These are phyloP conservation scores for Candida easanensis DNA, from an alignment of 805 yeast species.

Conservation along the genomic window DNA sequence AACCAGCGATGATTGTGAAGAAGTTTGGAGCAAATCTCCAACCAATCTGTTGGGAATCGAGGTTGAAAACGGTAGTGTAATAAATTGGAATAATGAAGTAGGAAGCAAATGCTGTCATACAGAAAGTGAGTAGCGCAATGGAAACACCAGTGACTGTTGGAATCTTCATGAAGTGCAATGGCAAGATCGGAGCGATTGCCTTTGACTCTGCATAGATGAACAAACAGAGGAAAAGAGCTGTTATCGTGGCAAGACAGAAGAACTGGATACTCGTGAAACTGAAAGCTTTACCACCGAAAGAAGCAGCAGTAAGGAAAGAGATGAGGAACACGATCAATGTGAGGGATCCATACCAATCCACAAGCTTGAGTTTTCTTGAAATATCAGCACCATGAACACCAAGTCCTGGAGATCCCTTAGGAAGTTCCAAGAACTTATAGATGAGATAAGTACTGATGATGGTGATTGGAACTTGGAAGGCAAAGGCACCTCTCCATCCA, in stretches of 20 bases:
- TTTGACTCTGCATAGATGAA: conserved; percentile 44
- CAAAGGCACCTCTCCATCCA: conserved; percentile 54
- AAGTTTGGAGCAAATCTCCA: conserved; percentile 58
- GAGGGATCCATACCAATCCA: conserved; percentile 54
- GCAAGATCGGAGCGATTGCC: conserved; percentile 58
- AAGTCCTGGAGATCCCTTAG: conserved; percentile 48
- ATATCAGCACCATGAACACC: conserved; percentile 44
- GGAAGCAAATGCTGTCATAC: conserved; percentile 39
- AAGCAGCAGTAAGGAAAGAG: conserved; percentile 46
- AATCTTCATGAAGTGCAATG: conserved; percentile 50
- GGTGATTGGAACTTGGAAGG: conserved; percentile 52
- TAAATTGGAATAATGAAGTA: conserved; percentile 62
- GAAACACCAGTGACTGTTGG: conserved; percentile 64
- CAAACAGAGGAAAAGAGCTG: conserved; percentile 35
- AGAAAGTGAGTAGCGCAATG: conserved; percentile 54
- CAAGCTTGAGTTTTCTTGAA: conserved; percentile 45
- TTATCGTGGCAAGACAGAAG: conserved; percentile 33
- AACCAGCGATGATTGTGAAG: conserved; percentile 54
- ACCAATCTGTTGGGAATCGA: conserved; percentile 58
- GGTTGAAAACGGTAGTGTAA: conserved; percentile 50
- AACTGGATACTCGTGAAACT: conserved; percentile 33
- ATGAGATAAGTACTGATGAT: conserved; percentile 39
- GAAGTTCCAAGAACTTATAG: conserved; percentile 40
- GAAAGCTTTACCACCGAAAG: conserved; percentile 50
- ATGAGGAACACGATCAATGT: conserved; percentile 44